Evolutionary conservation across 768 basidiomycete genomes (phyloP), one percentile per base, ranked within the genome.

Genomic region (Tricholoma matsutake): DNA sequence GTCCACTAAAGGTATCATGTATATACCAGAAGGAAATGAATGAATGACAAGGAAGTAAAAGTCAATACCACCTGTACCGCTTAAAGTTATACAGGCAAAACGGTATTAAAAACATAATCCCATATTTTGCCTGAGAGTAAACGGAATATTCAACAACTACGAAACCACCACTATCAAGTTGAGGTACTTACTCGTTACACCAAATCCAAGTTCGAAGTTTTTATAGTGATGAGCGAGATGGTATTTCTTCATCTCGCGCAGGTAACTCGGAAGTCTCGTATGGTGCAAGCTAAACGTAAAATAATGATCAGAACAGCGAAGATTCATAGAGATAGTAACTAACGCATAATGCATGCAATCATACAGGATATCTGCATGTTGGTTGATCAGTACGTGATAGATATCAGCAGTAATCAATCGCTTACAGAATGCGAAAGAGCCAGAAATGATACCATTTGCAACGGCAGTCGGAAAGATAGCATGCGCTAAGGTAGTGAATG

Each of bases 151-250:
- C 51, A 32, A 31, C n/a, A 53, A 7, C 7, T 16, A 34, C 39
- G 41, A 56, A 49, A 29, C 58, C 45, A 41, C 7, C 45, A 22
- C 18, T 39, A 22, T 2, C 35, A 54, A 63, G 28, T 14, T 6
- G 10, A 65, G 39, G 37, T 13, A 76, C 86, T 56, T 68, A 91
- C 92, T 94, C 6, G 96, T 98, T 10, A 98, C 96, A 32, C 96
- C 96, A 70, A 96, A 98, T 16, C 95, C 96, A 47, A 98, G 89
- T 70, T 97, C 94, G 72, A 94, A 96, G 79, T 97, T 96, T 77
- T 97, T 97, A 81, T 96, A 97, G 73, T 98, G 96, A 70, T 98
- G 96, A 6, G 94, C 95, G 64, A 99, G 84, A 68, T 99, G 97
- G 71, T 98, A 98, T 71, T 92, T 92, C 81, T 99, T 99, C 91